A percentile compares a stretch with the other conserved stretches of the same genome.
Conservation (phyloP, 176 grass and related monocot genomes). For the Pharus latifolius region DNA sequence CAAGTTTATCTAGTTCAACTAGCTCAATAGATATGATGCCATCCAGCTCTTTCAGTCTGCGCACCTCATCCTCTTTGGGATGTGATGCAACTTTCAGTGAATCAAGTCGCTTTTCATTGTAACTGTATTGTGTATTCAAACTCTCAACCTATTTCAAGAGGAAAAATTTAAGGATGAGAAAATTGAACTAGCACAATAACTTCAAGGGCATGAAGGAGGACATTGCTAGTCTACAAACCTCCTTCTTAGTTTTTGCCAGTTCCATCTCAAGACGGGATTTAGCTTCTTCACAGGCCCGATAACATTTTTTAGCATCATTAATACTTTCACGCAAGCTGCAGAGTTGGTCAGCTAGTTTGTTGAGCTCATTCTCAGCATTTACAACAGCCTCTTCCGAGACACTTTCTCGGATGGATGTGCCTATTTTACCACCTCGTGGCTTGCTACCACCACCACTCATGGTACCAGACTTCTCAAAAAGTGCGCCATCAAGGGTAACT, state of each 20-base stretch:
- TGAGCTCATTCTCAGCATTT: constrained; percentile 59
- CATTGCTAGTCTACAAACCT: constrained; percentile 33
- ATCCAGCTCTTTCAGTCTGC: constrained; percentile 60
- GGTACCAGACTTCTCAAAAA: constrained; percentile 87
- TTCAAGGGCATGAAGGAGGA: constrained; percentile 3
- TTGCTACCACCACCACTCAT: constrained; percentile 90
- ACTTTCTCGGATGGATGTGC: constrained; percentile 62
- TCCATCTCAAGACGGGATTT: constrained; percentile 66
- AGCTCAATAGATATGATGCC: constrained; percentile 48
- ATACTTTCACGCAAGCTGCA: constrained; percentile 46
- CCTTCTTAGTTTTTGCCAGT: constrained; percentile 66
- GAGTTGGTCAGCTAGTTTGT: constrained; percentile 53
- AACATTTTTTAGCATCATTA: constrained; percentile 46
- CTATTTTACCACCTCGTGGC: constrained; percentile 69
- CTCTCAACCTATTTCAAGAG: constrained; percentile 58
- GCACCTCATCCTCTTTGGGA: constrained; percentile 62
- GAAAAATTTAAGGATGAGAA: not conserved
- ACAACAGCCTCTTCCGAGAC: constrained; percentile 53
- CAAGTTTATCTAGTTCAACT: constrained; percentile 58
- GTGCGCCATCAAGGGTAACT: constrained; percentile 77
- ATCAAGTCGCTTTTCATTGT: constrained; percentile 66
- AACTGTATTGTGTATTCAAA: constrained; percentile 59
- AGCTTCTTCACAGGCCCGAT: constrained; percentile 50
- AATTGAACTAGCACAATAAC: not conserved
- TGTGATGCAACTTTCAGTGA: constrained; percentile 64